Evolutionary conservation across 106 monocot genomes (phyloP).

Genomic region (Xerophyta viscosa): DNA sequence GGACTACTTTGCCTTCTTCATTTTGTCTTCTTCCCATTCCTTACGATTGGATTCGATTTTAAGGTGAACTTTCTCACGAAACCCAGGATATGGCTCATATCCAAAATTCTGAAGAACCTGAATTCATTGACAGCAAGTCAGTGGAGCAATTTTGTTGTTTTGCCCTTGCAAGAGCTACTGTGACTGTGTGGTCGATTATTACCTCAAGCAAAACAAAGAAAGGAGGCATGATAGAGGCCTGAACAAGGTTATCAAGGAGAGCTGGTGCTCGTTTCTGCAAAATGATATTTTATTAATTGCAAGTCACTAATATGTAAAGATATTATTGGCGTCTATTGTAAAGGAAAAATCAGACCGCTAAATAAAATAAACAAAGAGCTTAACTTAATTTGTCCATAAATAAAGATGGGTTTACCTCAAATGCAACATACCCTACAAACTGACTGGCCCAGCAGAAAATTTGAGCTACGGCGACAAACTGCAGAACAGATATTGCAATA

Average conservation of each 20-base stretch:
- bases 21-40: conserved; percentile 35
- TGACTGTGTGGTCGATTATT: no score
- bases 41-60: conserved; percentile 36
- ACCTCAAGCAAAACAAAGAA: conserved; percentile 70
- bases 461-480: conserved; percentile 61
- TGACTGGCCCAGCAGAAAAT: conserved; percentile 57
- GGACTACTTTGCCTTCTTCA: no score
- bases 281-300: no score
- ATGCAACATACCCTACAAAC: conserved; percentile 67
- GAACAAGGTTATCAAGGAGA: conserved; percentile 45
- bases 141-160: background rate
- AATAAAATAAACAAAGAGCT: background rate
- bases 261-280: conserved; percentile 54
- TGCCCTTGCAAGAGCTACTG: background rate
- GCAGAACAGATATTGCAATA: background rate
- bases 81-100: conserved; percentile 68
- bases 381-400: background rate
- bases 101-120: conserved; percentile 41
- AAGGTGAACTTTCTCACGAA: conserved; percentile 29
- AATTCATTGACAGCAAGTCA: background rate
- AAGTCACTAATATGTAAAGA: no score
- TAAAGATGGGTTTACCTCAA: conserved; percentile 38
- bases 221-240: conserved; percentile 52
- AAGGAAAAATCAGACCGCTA: no score
- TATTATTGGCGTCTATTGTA: no score